These are phyloP conservation scores for Aureobasidium leucospermi DNA, from an alignment of 2,329 filamentous ascomycete genomes.

Conservation along the genomic window DNA sequence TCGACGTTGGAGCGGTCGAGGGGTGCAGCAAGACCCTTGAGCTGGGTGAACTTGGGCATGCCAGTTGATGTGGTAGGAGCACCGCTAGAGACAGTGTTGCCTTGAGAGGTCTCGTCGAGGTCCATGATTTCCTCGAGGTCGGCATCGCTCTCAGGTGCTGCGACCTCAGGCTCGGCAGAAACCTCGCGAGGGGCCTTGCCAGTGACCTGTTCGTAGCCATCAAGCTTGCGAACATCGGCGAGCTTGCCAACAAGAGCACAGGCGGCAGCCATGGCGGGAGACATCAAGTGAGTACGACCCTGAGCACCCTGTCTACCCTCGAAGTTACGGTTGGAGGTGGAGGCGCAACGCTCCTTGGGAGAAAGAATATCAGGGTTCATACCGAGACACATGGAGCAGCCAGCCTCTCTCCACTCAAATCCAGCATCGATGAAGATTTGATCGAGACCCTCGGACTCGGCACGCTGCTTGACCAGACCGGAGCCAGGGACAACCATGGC, in stretches of 20 bases:
- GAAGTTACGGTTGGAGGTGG: constrained; percentile 95
- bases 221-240: constrained; percentile 78
- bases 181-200: constrained; percentile 49
- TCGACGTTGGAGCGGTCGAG: constrained; percentile 87
- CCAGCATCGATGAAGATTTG: constrained; percentile 87
- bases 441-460: constrained; percentile 85
- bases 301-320: constrained; percentile 91
- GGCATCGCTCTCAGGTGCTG: constrained; percentile 53
- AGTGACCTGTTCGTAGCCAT: constrained; percentile 42
- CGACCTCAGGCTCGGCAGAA: constrained; percentile 50
- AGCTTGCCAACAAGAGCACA: constrained; percentile 86
- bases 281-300: constrained; percentile 91
- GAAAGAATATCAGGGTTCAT: constrained; percentile 98
- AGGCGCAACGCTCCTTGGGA: constrained; percentile 86
- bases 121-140: constrained; percentile 59
- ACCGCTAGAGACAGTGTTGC: constrained; percentile 51
- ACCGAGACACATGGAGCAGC: constrained; percentile 97
- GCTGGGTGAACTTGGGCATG: constrained; percentile 73
- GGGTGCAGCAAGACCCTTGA: constrained; percentile 82
- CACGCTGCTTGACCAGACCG: constrained; percentile 85
- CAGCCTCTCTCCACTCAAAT: constrained; percentile 96
- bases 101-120: constrained; percentile 58
- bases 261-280: constrained; percentile 91
- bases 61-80: constrained; percentile 50
- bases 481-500: constrained; percentile 97